phyloP scores from a whole-genome alignment of 768 basidiomycete species.

The Lentinula aciculospora region DNA sequence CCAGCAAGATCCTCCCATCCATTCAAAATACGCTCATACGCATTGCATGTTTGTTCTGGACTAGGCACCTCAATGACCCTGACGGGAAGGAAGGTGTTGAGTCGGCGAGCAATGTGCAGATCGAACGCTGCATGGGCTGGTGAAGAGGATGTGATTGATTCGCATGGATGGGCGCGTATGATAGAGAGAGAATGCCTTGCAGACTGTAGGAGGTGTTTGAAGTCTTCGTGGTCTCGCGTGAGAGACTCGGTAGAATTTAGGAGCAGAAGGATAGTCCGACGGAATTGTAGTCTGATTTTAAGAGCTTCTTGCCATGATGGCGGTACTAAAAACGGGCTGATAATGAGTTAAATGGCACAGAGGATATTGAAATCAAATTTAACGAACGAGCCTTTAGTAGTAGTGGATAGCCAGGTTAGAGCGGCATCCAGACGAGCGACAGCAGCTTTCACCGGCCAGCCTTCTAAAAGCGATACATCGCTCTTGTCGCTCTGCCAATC shows the following conservation, averaged over 20 bases:
- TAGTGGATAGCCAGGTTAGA: conserved; percentile 48
- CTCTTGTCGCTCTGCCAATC: conserved; percentile 91
- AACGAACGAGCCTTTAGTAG: conserved; percentile 32
- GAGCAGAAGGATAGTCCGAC: conserved; percentile 52
- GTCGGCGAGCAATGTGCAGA: conserved; percentile 56
- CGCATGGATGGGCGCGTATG: conserved; percentile 29
- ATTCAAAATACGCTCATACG: conserved; percentile 42
- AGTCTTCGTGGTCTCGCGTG: conserved; percentile 28
- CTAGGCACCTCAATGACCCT: conserved; percentile 50
- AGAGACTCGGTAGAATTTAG: conserved; percentile 31
- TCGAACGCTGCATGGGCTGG: conserved; percentile 55
- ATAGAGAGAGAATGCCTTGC: conserved; percentile 36
- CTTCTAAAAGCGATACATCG: conserved; percentile 71
- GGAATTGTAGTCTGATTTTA: conserved; percentile 45
- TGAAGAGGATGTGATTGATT: conserved; percentile 33
- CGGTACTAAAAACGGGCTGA: conserved; percentile 28
- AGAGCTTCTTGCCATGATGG: conserved; percentile 47
- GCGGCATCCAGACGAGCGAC: conserved; percentile 56
- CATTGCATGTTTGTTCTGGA: conserved; percentile 45
- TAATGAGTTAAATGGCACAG: neutral
- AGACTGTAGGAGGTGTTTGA: conserved; percentile 28
- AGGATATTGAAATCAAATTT: neutral
- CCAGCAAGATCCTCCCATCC: conserved; percentile 49
- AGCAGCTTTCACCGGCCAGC: conserved; percentile 41
- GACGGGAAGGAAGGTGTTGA: conserved; percentile 65